phyloP scores from a whole-genome alignment of 2,329 filamentous ascomycete genomes.

The Scopulariopsis brevicaulis region DNA sequence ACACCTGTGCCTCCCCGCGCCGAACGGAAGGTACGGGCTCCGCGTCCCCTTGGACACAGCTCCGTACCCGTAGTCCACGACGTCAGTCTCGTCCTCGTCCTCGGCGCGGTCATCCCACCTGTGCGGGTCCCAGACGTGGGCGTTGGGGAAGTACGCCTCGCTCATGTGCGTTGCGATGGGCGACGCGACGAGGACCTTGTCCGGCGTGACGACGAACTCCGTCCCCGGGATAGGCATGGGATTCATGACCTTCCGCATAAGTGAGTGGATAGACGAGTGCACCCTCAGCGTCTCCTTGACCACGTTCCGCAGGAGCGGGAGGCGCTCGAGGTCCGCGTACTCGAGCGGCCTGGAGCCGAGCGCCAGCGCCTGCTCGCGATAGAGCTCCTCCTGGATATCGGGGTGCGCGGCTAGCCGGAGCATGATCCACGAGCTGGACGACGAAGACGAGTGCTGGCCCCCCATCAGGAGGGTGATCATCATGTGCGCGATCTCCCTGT shows the following conservation, averaged over 20 bases:
- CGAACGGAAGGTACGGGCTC: slow-evolving; percentile 52
- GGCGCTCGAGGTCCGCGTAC: slow-evolving; percentile 45
- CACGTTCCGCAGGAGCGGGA: slow-evolving; percentile 50
- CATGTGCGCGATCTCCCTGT: slow-evolving; percentile 71
- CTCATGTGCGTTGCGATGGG: slow-evolving; percentile 30
- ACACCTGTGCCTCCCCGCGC: slow-evolving; percentile 60
- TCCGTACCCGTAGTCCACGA: slow-evolving; percentile 18
- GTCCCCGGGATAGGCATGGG: slow-evolving; percentile 48
- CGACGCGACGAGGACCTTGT: slow-evolving; percentile 27
- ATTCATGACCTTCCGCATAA: slow-evolving; percentile 62
- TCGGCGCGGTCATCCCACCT: slow-evolving; percentile 13
- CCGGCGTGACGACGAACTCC: slow-evolving; percentile 45
- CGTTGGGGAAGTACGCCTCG: slow-evolving; percentile 44
- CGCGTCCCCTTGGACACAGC: slow-evolving; percentile 18
- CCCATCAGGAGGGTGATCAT: slow-evolving; percentile 84
- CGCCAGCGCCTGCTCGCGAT: slow-evolving; percentile 50
- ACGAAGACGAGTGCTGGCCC: slow-evolving; percentile 70
- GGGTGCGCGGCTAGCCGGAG: slow-evolving; percentile 61
- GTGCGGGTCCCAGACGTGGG: slow-evolving; percentile 16
- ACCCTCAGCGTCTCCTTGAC: slow-evolving; percentile 64
- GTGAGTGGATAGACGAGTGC: slow-evolving; percentile 61
- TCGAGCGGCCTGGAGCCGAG: slow-evolving; percentile 42
- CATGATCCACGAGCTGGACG: slow-evolving; percentile 68
- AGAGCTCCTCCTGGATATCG: slow-evolving; percentile 58
- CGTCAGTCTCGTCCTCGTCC: slow-evolving; percentile 11